Evolutionary conservation across 2,329 filamentous ascomycete genomes (phyloP).

Genomic region (Aspergillus fumigatiaffinis): DNA sequence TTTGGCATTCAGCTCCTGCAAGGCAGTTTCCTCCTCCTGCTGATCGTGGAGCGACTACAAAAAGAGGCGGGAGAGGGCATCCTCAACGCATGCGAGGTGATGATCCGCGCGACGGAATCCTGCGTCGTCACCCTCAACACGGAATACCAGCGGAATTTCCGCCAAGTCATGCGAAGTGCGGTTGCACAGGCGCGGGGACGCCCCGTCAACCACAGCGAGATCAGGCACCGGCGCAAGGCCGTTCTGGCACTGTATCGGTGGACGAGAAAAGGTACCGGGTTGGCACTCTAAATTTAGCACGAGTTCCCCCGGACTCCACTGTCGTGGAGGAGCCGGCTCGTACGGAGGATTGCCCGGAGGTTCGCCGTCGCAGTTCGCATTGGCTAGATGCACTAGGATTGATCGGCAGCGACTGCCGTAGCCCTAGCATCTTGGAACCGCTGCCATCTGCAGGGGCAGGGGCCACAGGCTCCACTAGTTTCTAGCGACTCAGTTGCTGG

Average conservation of each 20-base stretch:
- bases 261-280: conserved; percentile 84
- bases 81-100: conserved; percentile 84
- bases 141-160: conserved; percentile 94
- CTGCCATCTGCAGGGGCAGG: too few relatives aligned
- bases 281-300: conserved; percentile 50
- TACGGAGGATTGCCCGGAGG: too few relatives aligned
- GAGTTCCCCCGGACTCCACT: background rate
- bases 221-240: conserved; percentile 77
- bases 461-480: too few relatives aligned
- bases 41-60: conserved; percentile 87
- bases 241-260: conserved; percentile 83
- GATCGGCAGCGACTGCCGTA: background rate
- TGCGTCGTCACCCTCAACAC: conserved; percentile 90
- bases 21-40: conserved; percentile 78
- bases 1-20: conserved; percentile 91
- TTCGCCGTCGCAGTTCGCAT: background rate
- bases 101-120: conserved; percentile 85
- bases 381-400: background rate
- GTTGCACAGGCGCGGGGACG: conserved; percentile 81
- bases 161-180: conserved; percentile 90
- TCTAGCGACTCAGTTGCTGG: too few relatives aligned
- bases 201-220: conserved; percentile 79
- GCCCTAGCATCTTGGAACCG: too few relatives aligned
- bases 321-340: background rate
- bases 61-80: conserved; percentile 81